These are phyloP conservation scores for Dactylellina haptotyla DNA, from an alignment of 2,329 filamentous ascomycete genomes.

Conservation along the genomic window DNA sequence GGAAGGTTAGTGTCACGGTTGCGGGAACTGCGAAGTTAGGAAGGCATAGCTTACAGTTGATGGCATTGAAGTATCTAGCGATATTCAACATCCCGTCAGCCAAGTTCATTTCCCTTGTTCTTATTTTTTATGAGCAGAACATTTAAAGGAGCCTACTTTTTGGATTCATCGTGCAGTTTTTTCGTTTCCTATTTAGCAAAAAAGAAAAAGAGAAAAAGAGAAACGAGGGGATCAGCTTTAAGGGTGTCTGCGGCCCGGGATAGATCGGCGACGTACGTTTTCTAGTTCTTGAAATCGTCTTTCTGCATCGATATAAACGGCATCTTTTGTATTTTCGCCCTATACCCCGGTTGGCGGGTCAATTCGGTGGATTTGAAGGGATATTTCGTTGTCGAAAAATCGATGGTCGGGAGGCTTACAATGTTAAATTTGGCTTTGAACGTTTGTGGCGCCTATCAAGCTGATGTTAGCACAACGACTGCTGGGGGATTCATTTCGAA, in stretches of 20 bases:
- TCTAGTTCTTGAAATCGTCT: constrained; percentile 93
- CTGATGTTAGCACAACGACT: constrained; percentile 58
- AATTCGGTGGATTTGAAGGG: background rate
- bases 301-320: constrained; percentile 93
- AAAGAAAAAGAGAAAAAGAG: constrained; percentile 37
- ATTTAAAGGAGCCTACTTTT: constrained; percentile 69
- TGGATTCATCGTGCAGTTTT: constrained; percentile 93
- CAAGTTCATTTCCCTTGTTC: too few species aligned
- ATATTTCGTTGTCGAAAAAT: background rate
- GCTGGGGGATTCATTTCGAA: background rate
- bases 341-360: constrained; percentile 55
- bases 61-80: constrained; percentile 84
- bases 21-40: background rate
- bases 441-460: constrained; percentile 79
- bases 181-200: constrained; percentile 76
- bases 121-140: too few species aligned
- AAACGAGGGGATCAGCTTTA: background rate
- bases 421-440: constrained; percentile 94
- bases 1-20: constrained; percentile 15
- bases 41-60: constrained; percentile 74
- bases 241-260: constrained; percentile 7
- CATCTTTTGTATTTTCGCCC: constrained; percentile 93
- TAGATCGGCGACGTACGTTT: constrained; percentile 61
- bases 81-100: background rate
- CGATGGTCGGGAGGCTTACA: constrained; percentile 60